A percentile compares a stretch with the other conserved stretches of the same genome.
phyloP scores from a whole-genome alignment of 805 yeast genomes.

The Saccharomycopsis sp. region DNA sequence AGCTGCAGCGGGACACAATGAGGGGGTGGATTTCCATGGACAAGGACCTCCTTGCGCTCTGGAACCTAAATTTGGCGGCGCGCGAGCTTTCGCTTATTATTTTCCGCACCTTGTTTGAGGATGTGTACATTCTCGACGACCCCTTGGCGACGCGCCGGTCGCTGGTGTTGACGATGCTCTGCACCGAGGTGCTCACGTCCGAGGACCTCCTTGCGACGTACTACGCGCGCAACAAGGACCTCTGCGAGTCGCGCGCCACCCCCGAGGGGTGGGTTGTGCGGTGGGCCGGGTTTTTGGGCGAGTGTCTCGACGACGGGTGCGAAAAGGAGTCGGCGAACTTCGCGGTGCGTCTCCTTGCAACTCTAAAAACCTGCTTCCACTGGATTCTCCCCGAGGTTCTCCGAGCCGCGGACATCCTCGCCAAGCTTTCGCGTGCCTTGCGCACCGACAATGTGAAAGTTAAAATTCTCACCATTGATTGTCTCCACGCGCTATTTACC shows the following conservation, averaged over 20 bases:
- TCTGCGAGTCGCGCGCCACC: conserved; percentile 58
- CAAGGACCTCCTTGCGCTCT: conserved; percentile 58
- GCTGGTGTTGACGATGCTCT: conserved; percentile 68
- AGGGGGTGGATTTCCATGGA: conserved; percentile 91
- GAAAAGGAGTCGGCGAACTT: conserved; percentile 37
- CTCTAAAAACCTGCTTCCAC: conserved; percentile 81
- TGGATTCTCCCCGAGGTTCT: conserved; percentile 84
- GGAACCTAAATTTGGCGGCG: conserved; percentile 58
- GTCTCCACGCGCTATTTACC: conserved; percentile 82
- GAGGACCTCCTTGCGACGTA: conserved; percentile 51
- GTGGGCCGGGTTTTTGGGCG: conserved; percentile 56
- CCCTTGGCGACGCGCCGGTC: conserved; percentile 79
- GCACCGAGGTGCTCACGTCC: conserved; percentile 79
- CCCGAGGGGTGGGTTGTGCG: conserved; percentile 80
- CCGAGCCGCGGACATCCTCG: conserved; percentile 56
- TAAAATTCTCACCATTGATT: conserved; percentile 81
- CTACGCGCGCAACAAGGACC: conserved; percentile 61
- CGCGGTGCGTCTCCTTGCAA: conserved; percentile 64
- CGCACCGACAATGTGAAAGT: conserved; percentile 55
- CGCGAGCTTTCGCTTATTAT: conserved; percentile 75
- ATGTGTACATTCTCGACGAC: conserved; percentile 85
- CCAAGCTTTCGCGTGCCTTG: conserved; percentile 54
- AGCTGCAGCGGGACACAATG: conserved; percentile 16
- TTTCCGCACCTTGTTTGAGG: conserved; percentile 85
- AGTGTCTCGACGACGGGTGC: conserved; percentile 30